Base-by-base conservation (phyloP, 2,329 filamentous ascomycete species). In the Aspergillus luchuensis region DNA sequence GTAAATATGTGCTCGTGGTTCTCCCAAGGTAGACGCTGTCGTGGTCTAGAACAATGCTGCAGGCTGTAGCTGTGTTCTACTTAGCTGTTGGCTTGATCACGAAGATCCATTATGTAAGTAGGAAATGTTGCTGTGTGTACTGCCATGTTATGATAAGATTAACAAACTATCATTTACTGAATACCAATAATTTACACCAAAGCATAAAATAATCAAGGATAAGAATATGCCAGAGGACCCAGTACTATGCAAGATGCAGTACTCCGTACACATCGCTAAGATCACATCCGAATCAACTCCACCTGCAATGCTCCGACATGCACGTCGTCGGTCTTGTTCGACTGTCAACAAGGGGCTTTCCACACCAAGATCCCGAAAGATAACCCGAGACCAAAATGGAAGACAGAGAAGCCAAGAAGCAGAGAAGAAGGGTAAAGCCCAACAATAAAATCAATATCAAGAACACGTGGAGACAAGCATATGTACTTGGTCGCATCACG, bases 271-370 rank as follows among this genome's bases (percentile, higher is more conserved):
- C 53, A 56, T 47, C 57, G 57, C 57, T 59, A 56, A 56, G 53
- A 56, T 47, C 53, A 53, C 45, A 54, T 50, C 57, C 52, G 56
- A 58, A 59, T 54, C 57, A 59, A 59, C 57, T 59, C 57, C 57
- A 48, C 57, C 57, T 36, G 57, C 52, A 59, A 59, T 59, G 57
- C 57, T 55, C 57, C 57, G 57, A 59, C 50, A 55, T 48, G 57
- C 57, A 38, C 50, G 45, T 53, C 50, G 57, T 48, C 56, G 48
- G 48, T 58, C 47, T 57, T 58, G 25, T 23, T 41, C 56, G 23
- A 39, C 15, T 25, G 33, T 23, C 38, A 48, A 58, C 69, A 63
- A 59, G 66, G 39, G 13, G 41, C 23, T 43, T 41, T 45, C 41
- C 39, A 39, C 21, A 47, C 47, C 25, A 28, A 50, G 47, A 50